phyloP scores from a whole-genome alignment of 2,329 filamentous ascomycete species.

The Pseudocercospora musae region DNA sequence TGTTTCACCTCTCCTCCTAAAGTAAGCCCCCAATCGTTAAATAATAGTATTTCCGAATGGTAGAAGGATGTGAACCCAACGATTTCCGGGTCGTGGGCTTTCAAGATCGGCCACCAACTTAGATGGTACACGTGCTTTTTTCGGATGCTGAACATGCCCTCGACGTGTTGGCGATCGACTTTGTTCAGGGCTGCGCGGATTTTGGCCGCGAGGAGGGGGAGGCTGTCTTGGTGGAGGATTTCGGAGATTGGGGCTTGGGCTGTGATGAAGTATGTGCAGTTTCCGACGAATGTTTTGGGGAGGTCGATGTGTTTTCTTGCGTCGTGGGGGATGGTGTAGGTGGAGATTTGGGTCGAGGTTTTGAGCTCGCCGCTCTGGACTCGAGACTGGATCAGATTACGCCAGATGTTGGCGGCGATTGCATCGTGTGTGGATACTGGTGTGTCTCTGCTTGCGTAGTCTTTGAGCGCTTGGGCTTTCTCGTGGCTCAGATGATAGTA shows the following conservation, averaged over 20 bases:
- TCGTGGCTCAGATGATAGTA: conserved; percentile 15
- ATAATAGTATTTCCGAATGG: conserved; percentile 17
- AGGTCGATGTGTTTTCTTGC: conserved; percentile 18
- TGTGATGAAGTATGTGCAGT: conserved; percentile 22
- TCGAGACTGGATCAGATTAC: conserved; percentile 16
- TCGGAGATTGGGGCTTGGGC: conserved; percentile 14
- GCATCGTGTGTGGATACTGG: conserved; percentile 24
- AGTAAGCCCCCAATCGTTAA: conserved; percentile 13
- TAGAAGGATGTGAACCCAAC: conserved; percentile 21
- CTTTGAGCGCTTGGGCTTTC: conserved; percentile 18
- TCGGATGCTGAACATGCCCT: conserved; percentile 16
- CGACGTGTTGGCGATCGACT: conserved; percentile 15
- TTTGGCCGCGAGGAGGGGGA: conserved; percentile 16
- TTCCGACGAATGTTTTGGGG: conserved; percentile 19
- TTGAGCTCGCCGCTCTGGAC: conserved; percentile 17
- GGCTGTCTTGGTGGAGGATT: conserved; percentile 13
- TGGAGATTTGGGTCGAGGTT: conserved; percentile 13
- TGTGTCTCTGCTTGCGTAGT: conserved; percentile 8
- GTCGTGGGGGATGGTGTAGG: conserved; percentile 23
- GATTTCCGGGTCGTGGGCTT: conserved; percentile 12
- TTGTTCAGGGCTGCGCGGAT: conserved; percentile 18
- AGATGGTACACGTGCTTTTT: conserved; percentile 14
- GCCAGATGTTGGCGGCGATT: conserved; percentile 21
- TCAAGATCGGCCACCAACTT: conserved; percentile 21
- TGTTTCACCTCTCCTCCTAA: conserved; percentile 20